phyloP scores from a whole-genome alignment of 2,329 filamentous ascomycete genomes.

The Dryadomyces quercus-mongolicae region DNA sequence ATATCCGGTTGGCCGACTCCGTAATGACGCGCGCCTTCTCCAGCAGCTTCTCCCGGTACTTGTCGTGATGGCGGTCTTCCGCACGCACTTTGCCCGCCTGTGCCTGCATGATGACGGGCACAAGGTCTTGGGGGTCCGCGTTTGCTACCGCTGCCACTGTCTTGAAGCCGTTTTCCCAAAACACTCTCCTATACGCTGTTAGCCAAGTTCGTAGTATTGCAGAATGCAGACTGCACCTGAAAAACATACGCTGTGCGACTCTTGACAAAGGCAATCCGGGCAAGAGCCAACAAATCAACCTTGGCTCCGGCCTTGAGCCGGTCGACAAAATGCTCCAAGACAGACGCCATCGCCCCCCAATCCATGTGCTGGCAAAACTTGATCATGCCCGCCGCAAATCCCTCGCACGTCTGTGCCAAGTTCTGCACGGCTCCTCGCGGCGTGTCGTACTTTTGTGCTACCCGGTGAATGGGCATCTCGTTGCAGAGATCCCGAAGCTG shows the following conservation, averaged over 20 bases:
- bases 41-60: constrained; percentile 51
- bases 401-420: constrained; percentile 62
- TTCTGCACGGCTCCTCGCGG: constrained; percentile 61
- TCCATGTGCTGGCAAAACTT: constrained; percentile 70
- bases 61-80: constrained; percentile 42
- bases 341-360: constrained; percentile 59
- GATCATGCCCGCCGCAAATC: constrained; percentile 67
- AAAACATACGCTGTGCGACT: constrained; percentile 53
- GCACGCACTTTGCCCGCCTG: constrained; percentile 53
- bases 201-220: no score
- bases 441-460: constrained; percentile 58
- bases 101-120: constrained; percentile 60
- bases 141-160: constrained; percentile 57
- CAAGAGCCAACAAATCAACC: constrained; percentile 57
- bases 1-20: constrained; percentile 55
- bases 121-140: constrained; percentile 52
- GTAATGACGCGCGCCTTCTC: constrained; percentile 50
- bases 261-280: constrained; percentile 64
- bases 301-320: constrained; percentile 60
- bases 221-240: no score
- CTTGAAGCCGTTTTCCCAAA: constrained; percentile 67
- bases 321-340: constrained; percentile 65
- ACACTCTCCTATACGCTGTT: constrained; percentile 32
- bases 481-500: constrained; percentile 72
- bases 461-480: constrained; percentile 57